Evolutionary conservation across 176 grass and related monocot genomes (phyloP), one percentile per base, ranked within the genome.

Genomic region (Urochloa ruziziensis): DNA sequence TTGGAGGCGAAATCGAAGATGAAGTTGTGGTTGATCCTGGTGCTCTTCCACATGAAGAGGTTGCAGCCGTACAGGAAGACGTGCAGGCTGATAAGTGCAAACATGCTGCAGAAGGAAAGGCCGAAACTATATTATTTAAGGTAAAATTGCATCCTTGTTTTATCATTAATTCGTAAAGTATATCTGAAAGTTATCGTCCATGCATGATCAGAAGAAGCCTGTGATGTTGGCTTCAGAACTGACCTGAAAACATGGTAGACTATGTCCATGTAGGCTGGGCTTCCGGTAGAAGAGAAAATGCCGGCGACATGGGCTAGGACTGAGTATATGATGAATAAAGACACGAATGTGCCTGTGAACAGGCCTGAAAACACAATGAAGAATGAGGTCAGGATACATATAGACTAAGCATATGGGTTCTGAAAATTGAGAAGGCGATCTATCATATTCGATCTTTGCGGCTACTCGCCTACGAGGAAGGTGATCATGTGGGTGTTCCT

Each of bases 191-290:
- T n/a, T n/a, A n/a, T n/a, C n/a, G n/a, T 5, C 27, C n/a, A 68
- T 34, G 24, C 24, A 74, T 34, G 32, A n/a, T 5, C 24, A 53
- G 57, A 51, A 69, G 23, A n/a, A 59, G 48, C 18, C 17, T 39
- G 14, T 9, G 33, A 54, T 14, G 9, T 64, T 69, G 35, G 72
- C n/a, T 63, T 25, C 8, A 74, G 61, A 49, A 2, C 30, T 78
- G 62, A 92, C 96, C 96, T 98, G 87, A 98, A 95, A 69, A 98
- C 87, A 46, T 92, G 92, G 66, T 98, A 96, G 28, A 98, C 93
- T 16, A 90, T 90, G 62, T 95, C 89, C 89, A 94, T 90, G 48
- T 98, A 95, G 49, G 80, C 89, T 8, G 93, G 44, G 68, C 86
- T 89, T 14, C 84, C 80, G 46, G 79, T 79, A 28, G 96, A 95